A percentile compares a stretch with the other conserved stretches of the same genome.
Conservation (phyloP, 2,329 filamentous ascomycete species). For the Colletotrichum melonis region DNA sequence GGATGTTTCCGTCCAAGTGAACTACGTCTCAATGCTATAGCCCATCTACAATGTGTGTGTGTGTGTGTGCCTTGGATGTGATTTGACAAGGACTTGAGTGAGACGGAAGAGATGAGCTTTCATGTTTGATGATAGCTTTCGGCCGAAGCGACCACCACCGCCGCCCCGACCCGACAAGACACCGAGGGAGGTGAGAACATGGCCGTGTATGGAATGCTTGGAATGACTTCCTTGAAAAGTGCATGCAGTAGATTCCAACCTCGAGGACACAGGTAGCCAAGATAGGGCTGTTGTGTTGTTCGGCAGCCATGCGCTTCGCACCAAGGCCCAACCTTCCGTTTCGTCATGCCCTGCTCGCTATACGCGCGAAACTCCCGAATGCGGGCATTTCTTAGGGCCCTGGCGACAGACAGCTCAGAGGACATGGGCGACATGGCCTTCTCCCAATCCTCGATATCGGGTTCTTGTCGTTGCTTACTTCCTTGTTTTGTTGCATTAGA, state of each 20-base stretch:
- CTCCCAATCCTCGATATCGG: not conserved
- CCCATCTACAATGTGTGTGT: not conserved
- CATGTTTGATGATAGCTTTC: not conserved
- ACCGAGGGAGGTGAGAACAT: not conserved
- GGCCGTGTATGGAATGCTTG: not conserved
- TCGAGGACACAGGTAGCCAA: not conserved
- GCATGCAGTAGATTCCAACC: not conserved
- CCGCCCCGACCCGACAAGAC: not conserved
- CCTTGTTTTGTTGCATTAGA: not conserved
- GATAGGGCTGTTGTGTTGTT: not conserved
- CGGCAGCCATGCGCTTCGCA: not conserved
- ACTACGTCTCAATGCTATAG: not conserved
- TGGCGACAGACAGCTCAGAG: not conserved
- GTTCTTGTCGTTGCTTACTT: not conserved
- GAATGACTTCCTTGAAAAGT: not conserved
- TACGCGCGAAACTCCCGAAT: not conserved
- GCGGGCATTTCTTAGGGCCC: not conserved
- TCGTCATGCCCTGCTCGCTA: no score
- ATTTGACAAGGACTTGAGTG: not conserved
- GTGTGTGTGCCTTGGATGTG: no score
- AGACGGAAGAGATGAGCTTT: not conserved
- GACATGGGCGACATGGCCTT: not conserved
- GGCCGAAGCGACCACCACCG: not conserved
- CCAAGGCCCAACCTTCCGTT: not conserved
- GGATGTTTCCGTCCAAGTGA: not conserved